Evolutionary conservation across 225 moss, liverwort and hornwort species (phyloP), one percentile per base, ranked within the genome.

Genomic region (Antitrichia curtipendula): DNA sequence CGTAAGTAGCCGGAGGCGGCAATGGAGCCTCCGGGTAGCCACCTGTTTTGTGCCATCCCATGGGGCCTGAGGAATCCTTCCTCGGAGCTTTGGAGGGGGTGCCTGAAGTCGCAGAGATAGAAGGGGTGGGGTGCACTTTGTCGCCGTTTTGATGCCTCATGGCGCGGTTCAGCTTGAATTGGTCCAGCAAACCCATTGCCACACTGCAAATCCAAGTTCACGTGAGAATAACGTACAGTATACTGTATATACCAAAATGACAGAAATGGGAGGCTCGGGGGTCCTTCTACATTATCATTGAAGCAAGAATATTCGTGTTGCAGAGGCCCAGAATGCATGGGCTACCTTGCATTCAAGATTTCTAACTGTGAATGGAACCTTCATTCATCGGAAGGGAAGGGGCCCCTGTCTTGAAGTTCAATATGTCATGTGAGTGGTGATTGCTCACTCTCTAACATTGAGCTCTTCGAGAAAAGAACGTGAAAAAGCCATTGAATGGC

Each of bases 1-100:
- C 93, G 27, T 86, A 89, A 40, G 89, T 81, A 27, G 87, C 88
- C 8, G 93, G 93, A 20, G 92, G 93, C 16, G 93, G 93, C 13
- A 89, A 45, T 10, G 92, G 79, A 7, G 86, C 82, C 58, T 91
- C 85, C 53, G 91, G 91, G 32, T 7, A 87, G 24, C 91, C 87
- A 36, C 91, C 89, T 29, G 85, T 31, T 54, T 89, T 88, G 82
- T 91, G 89, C 91, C 91, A 89, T 19, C 91, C 91, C 87, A 88
- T 85, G 58, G 89, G 88, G 15, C 87, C 91, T 24, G 64, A 17
- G 54, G 60, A 60, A 53, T 47, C 63, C 68, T 80, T 89, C 89
- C 88, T 89, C 41, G 75, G 69, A 32, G 78, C 41, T 47, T 91
- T 91, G 43, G 87, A 91, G 21, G 88, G 91, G 1, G 90, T 88